phyloP scores from a whole-genome alignment of 805 yeast genomes.

The Candida manassasensis region DNA sequence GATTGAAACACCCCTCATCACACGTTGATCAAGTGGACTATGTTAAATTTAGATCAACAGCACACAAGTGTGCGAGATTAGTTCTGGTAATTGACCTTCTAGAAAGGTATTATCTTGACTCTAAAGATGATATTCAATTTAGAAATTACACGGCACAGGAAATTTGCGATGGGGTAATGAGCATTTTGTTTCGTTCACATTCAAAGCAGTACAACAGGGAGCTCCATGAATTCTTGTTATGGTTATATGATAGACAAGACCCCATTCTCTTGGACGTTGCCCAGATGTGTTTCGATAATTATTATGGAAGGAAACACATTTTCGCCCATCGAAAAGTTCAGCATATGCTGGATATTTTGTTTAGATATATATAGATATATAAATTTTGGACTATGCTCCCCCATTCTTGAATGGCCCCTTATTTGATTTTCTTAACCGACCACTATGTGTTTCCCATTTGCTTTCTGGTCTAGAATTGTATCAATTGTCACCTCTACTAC shows the following conservation, averaged over 20 bases:
- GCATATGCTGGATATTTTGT: constrained; percentile 2
- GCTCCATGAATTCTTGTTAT: constrained; percentile 12
- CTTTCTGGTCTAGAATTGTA: constrained; percentile 16
- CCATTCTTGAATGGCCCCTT: too few species aligned
- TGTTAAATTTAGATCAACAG: neutral
- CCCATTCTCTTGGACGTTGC: constrained; percentile 9
- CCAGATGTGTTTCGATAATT: constrained; percentile 7
- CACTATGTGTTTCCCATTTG: constrained; percentile 28
- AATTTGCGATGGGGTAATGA: constrained; percentile 3
- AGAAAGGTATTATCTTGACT: constrained; percentile 11
- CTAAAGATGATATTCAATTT: constrained; percentile 3
- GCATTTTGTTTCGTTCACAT: neutral
- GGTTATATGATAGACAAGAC: constrained; percentile 11
- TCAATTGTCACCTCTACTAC: constrained; percentile 26
- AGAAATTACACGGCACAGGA: constrained; percentile 4
- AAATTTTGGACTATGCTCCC: too few species aligned
- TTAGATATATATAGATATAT: constrained; percentile 3
- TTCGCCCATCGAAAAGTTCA: constrained; percentile 3
- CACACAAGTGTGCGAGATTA: neutral
- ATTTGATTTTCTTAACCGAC: too few species aligned
- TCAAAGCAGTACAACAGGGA: constrained; percentile 4
- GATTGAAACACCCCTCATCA: neutral
- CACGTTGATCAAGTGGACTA: neutral
- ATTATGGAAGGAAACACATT: constrained; percentile 8
- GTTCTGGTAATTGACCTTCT: constrained; percentile 6